Conservation (phyloP, 257 asterid species). For the Lycium ferocissimum region DNA sequence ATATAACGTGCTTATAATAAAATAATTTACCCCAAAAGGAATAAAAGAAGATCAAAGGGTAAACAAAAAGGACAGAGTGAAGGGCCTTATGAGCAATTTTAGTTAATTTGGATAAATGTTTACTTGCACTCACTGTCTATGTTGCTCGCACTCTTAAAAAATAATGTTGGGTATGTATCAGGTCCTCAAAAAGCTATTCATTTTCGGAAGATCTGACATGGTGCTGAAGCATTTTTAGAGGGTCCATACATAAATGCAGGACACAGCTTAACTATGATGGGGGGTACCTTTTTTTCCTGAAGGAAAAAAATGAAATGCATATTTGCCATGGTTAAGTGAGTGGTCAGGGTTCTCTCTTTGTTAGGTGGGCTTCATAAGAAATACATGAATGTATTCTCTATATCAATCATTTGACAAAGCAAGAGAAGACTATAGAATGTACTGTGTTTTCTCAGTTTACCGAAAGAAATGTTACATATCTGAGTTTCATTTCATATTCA, state of each 20-base stretch:
- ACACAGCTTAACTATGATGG: no score
- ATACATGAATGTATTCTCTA: neutral
- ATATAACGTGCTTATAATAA: neutral
- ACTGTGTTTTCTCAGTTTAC: neutral
- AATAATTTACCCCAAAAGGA: no score
- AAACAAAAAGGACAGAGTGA: neutral
- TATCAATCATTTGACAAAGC: neutral
- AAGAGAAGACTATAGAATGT: neutral
- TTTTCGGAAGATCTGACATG: no score
- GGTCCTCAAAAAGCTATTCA: no score
- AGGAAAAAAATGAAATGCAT: no score
- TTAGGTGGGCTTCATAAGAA: neutral
- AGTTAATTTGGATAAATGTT: neutral
- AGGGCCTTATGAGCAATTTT: neutral
- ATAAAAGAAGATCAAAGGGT: neutral
- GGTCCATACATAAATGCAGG: no score
- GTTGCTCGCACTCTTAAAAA: fast-evolving
- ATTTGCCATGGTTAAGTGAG: neutral
- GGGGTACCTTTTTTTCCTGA: no score
- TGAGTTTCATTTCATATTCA: neutral
- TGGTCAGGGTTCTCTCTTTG: neutral
- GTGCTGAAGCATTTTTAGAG: no score
- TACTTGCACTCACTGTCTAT: neutral
- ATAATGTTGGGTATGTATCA: no score
- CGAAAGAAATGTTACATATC: neutral